Percentiles rank a stretch among this genome's conserved stretches.
These are phyloP conservation scores for Aspergillus tubingensis DNA, from an alignment of 2,329 filamentous ascomycete species.

Conservation along the genomic window DNA sequence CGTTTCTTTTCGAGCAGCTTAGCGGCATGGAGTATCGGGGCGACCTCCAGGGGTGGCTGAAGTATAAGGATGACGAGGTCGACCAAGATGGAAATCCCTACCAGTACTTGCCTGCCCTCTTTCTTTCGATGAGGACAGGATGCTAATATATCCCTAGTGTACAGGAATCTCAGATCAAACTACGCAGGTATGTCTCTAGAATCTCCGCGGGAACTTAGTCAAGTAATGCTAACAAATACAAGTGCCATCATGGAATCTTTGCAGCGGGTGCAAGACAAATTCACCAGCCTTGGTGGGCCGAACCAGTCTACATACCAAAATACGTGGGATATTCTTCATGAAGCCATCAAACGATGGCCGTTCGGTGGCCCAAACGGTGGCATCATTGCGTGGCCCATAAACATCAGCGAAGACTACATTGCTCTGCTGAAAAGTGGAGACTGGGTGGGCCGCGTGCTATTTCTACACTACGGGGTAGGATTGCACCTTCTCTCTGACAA, in stretches of 20 bases:
- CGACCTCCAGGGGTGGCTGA: constrained; percentile 31
- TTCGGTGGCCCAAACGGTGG: constrained; percentile 31
- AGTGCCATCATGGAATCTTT: constrained; percentile 32
- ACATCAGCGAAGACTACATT: constrained; percentile 30
- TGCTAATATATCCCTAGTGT: constrained; percentile 1
- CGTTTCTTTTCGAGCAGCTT: constrained; percentile 32
- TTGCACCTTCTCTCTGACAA: constrained; percentile 36
- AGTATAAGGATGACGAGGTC: constrained; percentile 21
- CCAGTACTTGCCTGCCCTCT: constrained; percentile 3
- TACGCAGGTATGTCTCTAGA: constrained; percentile 16
- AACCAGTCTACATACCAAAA: constrained; percentile 22
- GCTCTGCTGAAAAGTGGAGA: constrained; percentile 30
- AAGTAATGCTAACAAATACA: constrained; percentile 6
- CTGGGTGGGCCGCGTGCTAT: constrained; percentile 34
- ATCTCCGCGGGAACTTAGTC: background rate
- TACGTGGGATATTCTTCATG: constrained; percentile 30
- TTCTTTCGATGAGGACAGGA: background rate
- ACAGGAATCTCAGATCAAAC: constrained; percentile 14
- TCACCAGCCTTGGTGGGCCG: constrained; percentile 9
- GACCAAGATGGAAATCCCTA: constrained; percentile 9
- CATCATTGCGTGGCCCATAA: constrained; percentile 34
- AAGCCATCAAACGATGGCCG: constrained; percentile 33
- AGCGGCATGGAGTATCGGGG: constrained; percentile 24
- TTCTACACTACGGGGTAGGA: constrained; percentile 33
- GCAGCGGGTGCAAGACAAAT: constrained; percentile 12